These are phyloP conservation scores for Xerocomus spinulosus DNA, from an alignment of 768 basidiomycete species.

Conservation along the genomic window DNA sequence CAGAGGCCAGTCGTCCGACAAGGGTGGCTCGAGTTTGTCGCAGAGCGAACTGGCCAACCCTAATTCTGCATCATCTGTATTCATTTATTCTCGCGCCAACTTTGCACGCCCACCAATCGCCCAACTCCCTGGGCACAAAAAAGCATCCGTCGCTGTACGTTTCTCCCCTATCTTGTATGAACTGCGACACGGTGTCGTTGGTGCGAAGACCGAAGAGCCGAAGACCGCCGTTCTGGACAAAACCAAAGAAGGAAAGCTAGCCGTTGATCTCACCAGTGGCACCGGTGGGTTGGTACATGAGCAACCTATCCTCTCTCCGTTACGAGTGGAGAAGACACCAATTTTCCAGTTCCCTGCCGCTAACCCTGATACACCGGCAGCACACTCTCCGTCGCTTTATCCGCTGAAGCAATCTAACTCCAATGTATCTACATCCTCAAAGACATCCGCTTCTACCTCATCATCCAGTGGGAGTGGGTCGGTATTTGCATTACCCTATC, in stretches of 20 bases:
- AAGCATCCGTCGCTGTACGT: constrained; percentile 87
- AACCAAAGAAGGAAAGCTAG: constrained; percentile 55
- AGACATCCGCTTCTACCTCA: constrained; percentile 34
- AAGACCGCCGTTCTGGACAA: constrained; percentile 64
- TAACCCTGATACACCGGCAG: constrained; percentile 6
- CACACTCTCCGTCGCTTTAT: constrained; percentile 11
- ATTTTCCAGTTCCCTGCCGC: constrained; percentile 1
- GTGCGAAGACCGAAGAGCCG: constrained; percentile 35
- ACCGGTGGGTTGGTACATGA: constrained; percentile 10
- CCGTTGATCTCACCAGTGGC: constrained; percentile 56
- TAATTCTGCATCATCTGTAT: constrained; percentile 62
- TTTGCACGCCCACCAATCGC: constrained; percentile 91
- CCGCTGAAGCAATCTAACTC: constrained; percentile 13
- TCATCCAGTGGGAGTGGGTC: constrained; percentile 44
- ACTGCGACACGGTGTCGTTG: constrained; percentile 57
- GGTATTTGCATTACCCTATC: constrained; percentile 85
- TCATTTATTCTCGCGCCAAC: constrained; percentile 94
- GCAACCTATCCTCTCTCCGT: constrained; percentile 1
- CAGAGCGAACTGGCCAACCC: constrained; percentile 30
- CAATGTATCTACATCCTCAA: constrained; percentile 17
- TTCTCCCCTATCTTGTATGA: constrained; percentile 95
- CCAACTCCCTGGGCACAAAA: constrained; percentile 93
- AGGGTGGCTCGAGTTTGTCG: constrained; percentile 24
- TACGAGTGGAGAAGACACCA: constrained; percentile 18
- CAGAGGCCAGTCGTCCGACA: constrained; percentile 47